Conservation (phyloP, 805 yeast species). For the Torulaspora franciscae region DNA sequence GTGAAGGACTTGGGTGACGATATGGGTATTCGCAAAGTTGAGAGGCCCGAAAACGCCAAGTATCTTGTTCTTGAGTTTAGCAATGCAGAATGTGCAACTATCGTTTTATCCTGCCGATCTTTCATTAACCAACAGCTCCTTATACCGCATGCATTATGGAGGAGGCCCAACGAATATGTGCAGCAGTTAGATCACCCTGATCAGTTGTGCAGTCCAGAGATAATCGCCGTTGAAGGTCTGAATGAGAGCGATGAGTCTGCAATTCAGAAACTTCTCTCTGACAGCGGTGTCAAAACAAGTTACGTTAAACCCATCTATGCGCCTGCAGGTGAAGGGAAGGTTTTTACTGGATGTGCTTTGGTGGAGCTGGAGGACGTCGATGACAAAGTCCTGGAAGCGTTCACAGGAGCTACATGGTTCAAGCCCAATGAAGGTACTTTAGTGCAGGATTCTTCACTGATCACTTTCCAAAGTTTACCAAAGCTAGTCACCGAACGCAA, state of each 20-base stretch:
- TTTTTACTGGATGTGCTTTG: conserved; percentile 29
- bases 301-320: conserved; percentile 13
- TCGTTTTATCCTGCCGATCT: conserved; percentile 23
- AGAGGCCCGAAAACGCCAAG: conserved; percentile 1
- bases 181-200: conserved; percentile 20
- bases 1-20: conserved; percentile 11
- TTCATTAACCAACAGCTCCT: conserved; percentile 20
- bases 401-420: conserved; percentile 14
- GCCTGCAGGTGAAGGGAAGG: conserved; percentile 1
- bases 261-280: conserved; percentile 8
- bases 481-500: conserved; percentile 32
- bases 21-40: conserved; percentile 3
- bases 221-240: conserved; percentile 20
- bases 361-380: conserved; percentile 18
- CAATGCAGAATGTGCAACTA: conserved; percentile 19
- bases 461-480: conserved; percentile 37
- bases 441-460: conserved; percentile 20
- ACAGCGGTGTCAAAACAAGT: conserved; percentile 8
- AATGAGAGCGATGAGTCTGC: conserved; percentile 11
- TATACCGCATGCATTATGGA: conserved; percentile 18
- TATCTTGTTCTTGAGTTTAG: conserved; percentile 17
- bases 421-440: conserved; percentile 23
- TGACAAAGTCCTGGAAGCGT: neutral
- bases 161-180: conserved; percentile 28
- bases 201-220: conserved; percentile 20